A percentile compares a stretch with the other conserved stretches of the same genome.
Conservation (phyloP, 164 flowering plant genomes). For the Santalum album region DNA sequence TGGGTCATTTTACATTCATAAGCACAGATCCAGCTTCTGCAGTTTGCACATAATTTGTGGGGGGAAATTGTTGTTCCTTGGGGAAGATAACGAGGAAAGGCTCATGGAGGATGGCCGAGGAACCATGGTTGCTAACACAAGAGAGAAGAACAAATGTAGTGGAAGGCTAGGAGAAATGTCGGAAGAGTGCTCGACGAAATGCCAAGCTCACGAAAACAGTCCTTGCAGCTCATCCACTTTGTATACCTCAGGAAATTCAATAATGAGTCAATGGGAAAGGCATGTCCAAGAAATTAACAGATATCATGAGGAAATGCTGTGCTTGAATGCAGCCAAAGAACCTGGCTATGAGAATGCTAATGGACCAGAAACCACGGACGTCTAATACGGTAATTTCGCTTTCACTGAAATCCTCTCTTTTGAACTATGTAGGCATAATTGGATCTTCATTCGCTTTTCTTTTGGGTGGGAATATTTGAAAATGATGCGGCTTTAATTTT, state of each 20-base stretch:
- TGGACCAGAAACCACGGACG: constrained; percentile 5
- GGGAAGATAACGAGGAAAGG: constrained; percentile 34
- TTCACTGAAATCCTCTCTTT: not conserved
- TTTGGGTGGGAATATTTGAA: not conserved
- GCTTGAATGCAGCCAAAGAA: constrained; percentile 18
- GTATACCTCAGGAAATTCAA: constrained; percentile 2
- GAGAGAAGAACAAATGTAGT: constrained; percentile 23
- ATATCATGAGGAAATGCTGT: constrained; percentile 30
- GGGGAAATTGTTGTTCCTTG: constrained; percentile 39
- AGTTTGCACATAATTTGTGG: constrained; percentile 41
- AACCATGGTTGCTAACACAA: constrained; percentile 19
- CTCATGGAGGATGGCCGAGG: constrained; percentile 39
- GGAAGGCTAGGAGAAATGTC: constrained; percentile 38
- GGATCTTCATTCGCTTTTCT: too few species aligned
- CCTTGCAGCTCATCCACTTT: constrained; percentile 1
- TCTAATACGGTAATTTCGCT: constrained; percentile 25
- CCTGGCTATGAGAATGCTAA: constrained; percentile 11
- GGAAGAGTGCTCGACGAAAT: constrained; percentile 7
- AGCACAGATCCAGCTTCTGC: constrained; percentile 47
- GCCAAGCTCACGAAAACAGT: constrained; percentile 1
- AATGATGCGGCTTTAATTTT: not conserved
- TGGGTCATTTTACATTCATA: constrained; percentile 42
- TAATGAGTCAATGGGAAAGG: constrained; percentile 31
- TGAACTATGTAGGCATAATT: constrained; percentile 3
- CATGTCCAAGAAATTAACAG: constrained; percentile 31